Evolutionary conservation across 2,329 filamentous ascomycete species (phyloP).

Genomic region (Magnaporthales sp.): DNA sequence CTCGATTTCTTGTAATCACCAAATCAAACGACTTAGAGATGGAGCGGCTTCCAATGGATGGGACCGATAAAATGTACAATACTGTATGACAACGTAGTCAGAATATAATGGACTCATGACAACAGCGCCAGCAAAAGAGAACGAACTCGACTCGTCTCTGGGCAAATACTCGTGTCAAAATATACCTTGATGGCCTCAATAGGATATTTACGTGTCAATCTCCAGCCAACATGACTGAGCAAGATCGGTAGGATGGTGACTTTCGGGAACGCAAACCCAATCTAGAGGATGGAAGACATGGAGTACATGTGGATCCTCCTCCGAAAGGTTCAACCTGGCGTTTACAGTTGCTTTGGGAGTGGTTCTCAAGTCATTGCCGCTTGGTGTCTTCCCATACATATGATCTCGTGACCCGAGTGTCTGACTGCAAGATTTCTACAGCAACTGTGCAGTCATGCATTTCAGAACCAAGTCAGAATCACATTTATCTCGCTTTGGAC

Average conservation of each 20-base stretch:
- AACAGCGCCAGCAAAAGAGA: not conserved
- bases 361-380: not conserved
- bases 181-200: no score
- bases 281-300: not conserved
- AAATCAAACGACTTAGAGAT: not conserved
- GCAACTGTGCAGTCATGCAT: not conserved
- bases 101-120: not conserved
- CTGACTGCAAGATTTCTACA: not conserved
- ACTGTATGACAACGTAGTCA: not conserved
- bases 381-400: not conserved
- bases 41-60: not conserved
- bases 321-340: not conserved
- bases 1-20: not conserved
- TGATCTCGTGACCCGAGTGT: not conserved
- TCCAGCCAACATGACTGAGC: not conserved
- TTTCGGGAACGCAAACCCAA: not conserved
- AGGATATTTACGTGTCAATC: no score
- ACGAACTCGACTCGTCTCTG: not conserved
- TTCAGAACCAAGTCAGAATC: not conserved
- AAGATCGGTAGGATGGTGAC: not conserved
- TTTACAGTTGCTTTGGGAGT: not conserved
- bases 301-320: not conserved
- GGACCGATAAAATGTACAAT: not conserved
- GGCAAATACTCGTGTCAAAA: no score
- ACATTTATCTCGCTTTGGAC: not conserved